These are phyloP conservation scores for Elongisporangium undulatum DNA, from an alignment of 352 stramenopile genomes.

Conservation along the genomic window DNA sequence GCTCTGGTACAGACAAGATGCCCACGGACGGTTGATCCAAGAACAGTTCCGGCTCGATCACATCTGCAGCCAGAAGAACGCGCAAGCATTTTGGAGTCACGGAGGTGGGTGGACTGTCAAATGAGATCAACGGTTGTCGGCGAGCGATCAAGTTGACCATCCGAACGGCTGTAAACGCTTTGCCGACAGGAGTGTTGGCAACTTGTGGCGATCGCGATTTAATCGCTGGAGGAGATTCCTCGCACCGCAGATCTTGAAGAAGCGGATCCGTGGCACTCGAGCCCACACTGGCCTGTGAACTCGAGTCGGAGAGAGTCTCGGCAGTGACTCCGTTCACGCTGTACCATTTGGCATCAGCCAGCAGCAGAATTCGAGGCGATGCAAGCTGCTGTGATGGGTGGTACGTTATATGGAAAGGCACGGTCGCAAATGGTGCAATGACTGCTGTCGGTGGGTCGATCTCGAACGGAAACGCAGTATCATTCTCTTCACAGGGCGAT, in stretches of 20 bases:
- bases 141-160: conserved; percentile 51
- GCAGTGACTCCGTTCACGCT: conserved; percentile 6
- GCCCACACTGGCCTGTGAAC: background rate
- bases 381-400: conserved; percentile 12
- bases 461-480: conserved; percentile 27
- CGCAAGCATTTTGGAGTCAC: conserved; percentile 46
- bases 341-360: conserved; percentile 65
- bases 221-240: conserved; percentile 2
- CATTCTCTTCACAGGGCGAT: conserved; percentile 16
- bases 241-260: conserved; percentile 4
- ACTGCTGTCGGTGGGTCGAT: conserved; percentile 13
- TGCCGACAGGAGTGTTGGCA: conserved; percentile 26
- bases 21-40: conserved; percentile 30
- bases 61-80: conserved; percentile 50
- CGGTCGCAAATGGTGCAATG: conserved; percentile 28
- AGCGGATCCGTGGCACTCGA: background rate
- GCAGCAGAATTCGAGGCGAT: conserved; percentile 33
- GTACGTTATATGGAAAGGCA: conserved; percentile 55
- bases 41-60: conserved; percentile 58
- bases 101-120: conserved; percentile 10
- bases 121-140: conserved; percentile 4
- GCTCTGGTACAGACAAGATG: background rate
- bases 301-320: background rate
- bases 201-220: background rate
- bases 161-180: conserved; percentile 66